Evolutionary conservation across 2,329 filamentous ascomycete genomes (phyloP).

Genomic region (Blastomyces gilchristii): DNA sequence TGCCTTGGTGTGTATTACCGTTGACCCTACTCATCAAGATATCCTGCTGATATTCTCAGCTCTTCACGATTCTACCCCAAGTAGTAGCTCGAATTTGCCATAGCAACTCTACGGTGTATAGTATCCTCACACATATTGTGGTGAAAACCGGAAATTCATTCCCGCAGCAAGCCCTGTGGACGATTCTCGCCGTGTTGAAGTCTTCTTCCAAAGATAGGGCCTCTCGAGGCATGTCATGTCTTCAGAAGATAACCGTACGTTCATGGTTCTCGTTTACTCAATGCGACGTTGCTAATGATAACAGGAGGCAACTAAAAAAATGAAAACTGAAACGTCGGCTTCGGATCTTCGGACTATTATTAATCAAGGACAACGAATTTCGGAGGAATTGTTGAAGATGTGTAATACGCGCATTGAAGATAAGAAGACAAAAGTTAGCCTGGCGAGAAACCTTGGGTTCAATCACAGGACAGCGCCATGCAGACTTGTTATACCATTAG

Average conservation of each 20-base stretch:
- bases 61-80: slow-evolving; percentile 65
- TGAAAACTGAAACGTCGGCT: slow-evolving; percentile 30
- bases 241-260: slow-evolving; percentile 33
- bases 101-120: slow-evolving; percentile 65
- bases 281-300: slow-evolving; percentile 14
- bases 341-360: slow-evolving; percentile 62
- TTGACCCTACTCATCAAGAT: background rate
- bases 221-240: slow-evolving; percentile 40
- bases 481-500: slow-evolving; percentile 77
- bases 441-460: slow-evolving; percentile 70
- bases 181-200: slow-evolving; percentile 75
- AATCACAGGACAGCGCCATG: slow-evolving; percentile 74
- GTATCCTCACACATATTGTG: slow-evolving; percentile 67
- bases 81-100: slow-evolving; percentile 94
- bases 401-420: slow-evolving; percentile 70
- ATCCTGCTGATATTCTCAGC: slow-evolving; percentile 24
- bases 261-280: background rate
- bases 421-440: slow-evolving; percentile 58
- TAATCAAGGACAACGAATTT: slow-evolving; percentile 68
- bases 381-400: slow-evolving; percentile 67
- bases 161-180: slow-evolving; percentile 87
- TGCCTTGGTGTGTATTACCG: slow-evolving; percentile 28
- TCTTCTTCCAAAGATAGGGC: slow-evolving; percentile 63
- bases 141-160: slow-evolving; percentile 76
- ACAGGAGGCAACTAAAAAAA: slow-evolving; percentile 44